phyloP scores from a whole-genome alignment of 495 filamentous ascomycete genomes.

The Cryomyces antarcticus region DNA sequence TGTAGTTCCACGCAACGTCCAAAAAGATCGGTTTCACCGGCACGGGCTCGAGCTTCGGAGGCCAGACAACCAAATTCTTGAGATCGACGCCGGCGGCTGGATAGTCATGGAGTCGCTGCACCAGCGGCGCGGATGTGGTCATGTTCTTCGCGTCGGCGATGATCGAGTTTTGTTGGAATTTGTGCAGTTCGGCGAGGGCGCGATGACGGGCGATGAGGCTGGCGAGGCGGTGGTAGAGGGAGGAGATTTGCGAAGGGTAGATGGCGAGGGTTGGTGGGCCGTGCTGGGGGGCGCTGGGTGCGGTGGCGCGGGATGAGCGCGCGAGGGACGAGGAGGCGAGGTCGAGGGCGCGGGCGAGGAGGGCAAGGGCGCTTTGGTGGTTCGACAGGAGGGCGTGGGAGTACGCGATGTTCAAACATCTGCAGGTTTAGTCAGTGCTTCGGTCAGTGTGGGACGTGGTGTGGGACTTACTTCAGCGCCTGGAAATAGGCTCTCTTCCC shows the following conservation, averaged over 20 bases:
- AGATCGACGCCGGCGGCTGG: constrained; percentile 43
- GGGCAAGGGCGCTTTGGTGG: constrained; percentile 64
- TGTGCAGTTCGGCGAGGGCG: constrained; percentile 62
- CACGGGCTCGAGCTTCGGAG: constrained; percentile 59
- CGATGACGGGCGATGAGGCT: constrained; percentile 55
- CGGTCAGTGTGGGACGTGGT: background rate
- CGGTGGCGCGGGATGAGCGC: constrained; percentile 18
- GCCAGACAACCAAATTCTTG: constrained; percentile 64
- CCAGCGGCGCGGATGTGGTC: constrained; percentile 27
- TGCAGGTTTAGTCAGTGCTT: constrained; percentile 11
- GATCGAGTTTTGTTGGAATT: constrained; percentile 25
- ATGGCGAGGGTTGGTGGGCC: constrained; percentile 39
- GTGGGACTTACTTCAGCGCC: constrained; percentile 48
- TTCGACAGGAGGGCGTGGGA: constrained; percentile 60
- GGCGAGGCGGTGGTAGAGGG: constrained; percentile 37
- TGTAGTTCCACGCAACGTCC: constrained; percentile 95
- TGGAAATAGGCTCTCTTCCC: constrained; percentile 68
- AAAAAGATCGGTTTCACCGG: constrained; percentile 93
- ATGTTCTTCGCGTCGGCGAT: constrained; percentile 11
- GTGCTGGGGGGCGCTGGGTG: constrained; percentile 10
- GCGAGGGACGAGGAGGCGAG: constrained; percentile 24
- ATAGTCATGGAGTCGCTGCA: constrained; percentile 57
- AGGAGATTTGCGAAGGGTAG: constrained; percentile 29
- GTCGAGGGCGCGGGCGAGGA: constrained; percentile 48
- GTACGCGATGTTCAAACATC: constrained; percentile 67